Percentiles rank a stretch among this genome's conserved stretches.
Evolutionary conservation across 2,329 filamentous ascomycete genomes (phyloP).

Genomic region (Seiridium unicorne): DNA sequence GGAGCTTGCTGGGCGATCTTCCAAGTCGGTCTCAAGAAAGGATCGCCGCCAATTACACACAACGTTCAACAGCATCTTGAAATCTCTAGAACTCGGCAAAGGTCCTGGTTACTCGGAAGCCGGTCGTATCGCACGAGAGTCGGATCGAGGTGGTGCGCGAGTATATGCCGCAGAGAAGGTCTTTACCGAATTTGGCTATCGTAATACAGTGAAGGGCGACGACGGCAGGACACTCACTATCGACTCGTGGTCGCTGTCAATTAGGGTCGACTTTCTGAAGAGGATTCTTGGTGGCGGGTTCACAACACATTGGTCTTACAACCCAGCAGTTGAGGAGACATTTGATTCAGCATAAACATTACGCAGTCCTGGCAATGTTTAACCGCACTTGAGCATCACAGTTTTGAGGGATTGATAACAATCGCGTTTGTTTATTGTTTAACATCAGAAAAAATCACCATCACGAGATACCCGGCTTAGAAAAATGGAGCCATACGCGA

Average conservation of each 20-base stretch:
- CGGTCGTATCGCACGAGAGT: constrained; percentile 36
- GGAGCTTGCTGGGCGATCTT: constrained; percentile 45
- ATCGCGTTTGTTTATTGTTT: no score
- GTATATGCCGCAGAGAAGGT: constrained; percentile 37
- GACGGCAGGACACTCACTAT: constrained; percentile 41
- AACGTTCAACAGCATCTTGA: constrained; percentile 50
- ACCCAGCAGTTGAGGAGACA: constrained; percentile 33
- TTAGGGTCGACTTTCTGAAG: constrained; percentile 47
- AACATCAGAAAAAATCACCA: no score
- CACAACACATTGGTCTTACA: constrained; percentile 35
- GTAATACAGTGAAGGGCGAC: constrained; percentile 48
- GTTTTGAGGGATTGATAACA: no score
- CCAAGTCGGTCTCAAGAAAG: constrained; percentile 49
- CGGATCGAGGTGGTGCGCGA: constrained; percentile 39
- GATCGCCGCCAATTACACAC: constrained; percentile 46
- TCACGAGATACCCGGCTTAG: no score
- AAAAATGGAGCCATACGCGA: no score
- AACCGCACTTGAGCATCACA: no score
- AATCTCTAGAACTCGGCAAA: constrained; percentile 52
- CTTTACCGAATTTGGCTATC: constrained; percentile 50
- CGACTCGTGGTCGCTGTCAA: constrained; percentile 50
- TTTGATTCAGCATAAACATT: constrained; percentile 5
- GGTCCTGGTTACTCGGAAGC: constrained; percentile 55
- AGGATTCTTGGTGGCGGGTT: constrained; percentile 46
- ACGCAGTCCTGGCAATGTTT: no score